Percentiles rank a stretch among this genome's conserved stretches.
phyloP scores from a whole-genome alignment of 2,329 filamentous ascomycete genomes.

The Talaromyces sp. region DNA sequence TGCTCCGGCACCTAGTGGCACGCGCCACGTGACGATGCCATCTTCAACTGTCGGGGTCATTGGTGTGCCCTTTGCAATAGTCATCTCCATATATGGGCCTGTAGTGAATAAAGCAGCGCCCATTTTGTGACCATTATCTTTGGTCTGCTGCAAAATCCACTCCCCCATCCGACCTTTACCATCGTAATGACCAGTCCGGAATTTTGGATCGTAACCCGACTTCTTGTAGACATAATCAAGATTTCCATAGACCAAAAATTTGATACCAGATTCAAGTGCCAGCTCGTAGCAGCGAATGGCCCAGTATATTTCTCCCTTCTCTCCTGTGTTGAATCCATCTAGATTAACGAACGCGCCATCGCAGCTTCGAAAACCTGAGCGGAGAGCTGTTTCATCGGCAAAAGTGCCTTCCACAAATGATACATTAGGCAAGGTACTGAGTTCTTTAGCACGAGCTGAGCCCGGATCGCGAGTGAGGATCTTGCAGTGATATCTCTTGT shows the following conservation, averaged over 20 bases:
- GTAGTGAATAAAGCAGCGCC: conserved; percentile 21
- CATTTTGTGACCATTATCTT: neutral
- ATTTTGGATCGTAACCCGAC: conserved; percentile 45
- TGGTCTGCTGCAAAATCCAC: neutral
- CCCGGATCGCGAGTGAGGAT: neutral
- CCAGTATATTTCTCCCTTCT: conserved; percentile 52
- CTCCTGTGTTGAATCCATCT: conserved; percentile 53
- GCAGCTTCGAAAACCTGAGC: neutral
- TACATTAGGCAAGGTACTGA: neutral
- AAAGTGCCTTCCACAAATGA: neutral
- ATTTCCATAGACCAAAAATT: conserved; percentile 48
- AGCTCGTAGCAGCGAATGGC: conserved; percentile 37
- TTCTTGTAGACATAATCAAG: conserved; percentile 51
- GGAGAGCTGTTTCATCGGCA: neutral
- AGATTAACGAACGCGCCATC: conserved; percentile 47
- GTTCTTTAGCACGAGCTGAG: neutral
- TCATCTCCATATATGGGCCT: conserved; percentile 28
- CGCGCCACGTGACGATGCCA: conserved; percentile 42
- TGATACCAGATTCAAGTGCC: conserved; percentile 34
- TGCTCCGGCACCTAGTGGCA: conserved; percentile 36
- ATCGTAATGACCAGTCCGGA: conserved; percentile 49
- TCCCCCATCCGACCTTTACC: conserved; percentile 43
- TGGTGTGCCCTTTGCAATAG: conserved; percentile 29
- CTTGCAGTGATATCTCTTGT: neutral
- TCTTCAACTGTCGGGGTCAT: conserved; percentile 42